phyloP scores from a whole-genome alignment of 108 stramenopile species.

The Nitzschia inconspicua region DNA sequence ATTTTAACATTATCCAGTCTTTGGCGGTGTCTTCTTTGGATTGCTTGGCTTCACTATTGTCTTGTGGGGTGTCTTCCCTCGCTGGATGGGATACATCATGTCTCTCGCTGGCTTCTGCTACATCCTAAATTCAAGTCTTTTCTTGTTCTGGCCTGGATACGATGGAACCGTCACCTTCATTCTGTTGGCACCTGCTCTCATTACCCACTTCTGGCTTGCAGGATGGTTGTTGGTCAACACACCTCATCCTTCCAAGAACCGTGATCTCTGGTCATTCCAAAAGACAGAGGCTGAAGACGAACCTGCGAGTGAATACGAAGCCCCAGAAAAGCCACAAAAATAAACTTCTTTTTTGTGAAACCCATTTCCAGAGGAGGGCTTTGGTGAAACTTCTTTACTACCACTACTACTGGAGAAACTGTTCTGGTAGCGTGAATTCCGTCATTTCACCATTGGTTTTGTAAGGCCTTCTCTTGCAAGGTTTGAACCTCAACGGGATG shows the following conservation, averaged over 20 bases:
- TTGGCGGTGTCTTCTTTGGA: conserved; percentile 21
- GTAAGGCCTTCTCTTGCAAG: no score
- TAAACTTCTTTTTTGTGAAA: no score
- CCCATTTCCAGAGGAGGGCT: no score
- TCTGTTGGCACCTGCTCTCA: conserved; percentile 16
- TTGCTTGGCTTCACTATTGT: conserved; percentile 21
- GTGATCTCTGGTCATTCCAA: conserved; percentile 1
- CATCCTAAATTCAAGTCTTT: conserved; percentile 16
- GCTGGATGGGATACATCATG: conserved; percentile 18
- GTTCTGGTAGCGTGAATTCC: no score
- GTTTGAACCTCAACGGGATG: no score
- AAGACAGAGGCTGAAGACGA: no score
- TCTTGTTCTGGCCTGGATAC: conserved; percentile 18
- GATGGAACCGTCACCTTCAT: conserved; percentile 15
- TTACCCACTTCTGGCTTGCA: conserved; percentile 26
- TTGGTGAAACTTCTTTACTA: no score
- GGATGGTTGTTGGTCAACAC: conserved; percentile 37
- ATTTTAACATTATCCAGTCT: conserved; percentile 4
- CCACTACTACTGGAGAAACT: no score
- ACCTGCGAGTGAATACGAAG: no score
- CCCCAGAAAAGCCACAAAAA: no score
- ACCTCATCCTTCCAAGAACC: conserved; percentile 25
- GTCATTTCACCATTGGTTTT: no score
- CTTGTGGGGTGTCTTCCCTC: conserved; percentile 36
- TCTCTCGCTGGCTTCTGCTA: conserved; percentile 19